Conservation (phyloP, 805 yeast species). For the Saccharomycopsis vini region DNA sequence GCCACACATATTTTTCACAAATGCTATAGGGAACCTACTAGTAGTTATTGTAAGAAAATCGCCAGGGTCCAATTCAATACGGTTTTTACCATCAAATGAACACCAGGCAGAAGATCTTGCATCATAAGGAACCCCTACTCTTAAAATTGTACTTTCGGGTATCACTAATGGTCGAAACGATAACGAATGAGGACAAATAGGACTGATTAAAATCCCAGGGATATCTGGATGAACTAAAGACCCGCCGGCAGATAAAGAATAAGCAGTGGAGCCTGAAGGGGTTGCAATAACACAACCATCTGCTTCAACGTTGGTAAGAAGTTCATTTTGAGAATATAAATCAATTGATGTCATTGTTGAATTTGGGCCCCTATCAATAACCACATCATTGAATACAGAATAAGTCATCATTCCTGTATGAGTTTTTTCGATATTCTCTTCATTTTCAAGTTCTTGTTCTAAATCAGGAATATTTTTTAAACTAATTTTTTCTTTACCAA, state of each 20-base stretch:
- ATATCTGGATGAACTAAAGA: conserved; percentile 46
- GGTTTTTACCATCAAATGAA: conserved; percentile 29
- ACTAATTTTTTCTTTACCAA: neutral
- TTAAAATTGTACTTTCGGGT: conserved; percentile 31
- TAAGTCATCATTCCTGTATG: conserved; percentile 27
- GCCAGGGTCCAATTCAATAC: conserved; percentile 26
- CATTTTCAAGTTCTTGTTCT: conserved; percentile 22
- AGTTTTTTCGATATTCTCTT: conserved; percentile 18
- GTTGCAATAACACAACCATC: conserved; percentile 59
- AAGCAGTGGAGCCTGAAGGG: conserved; percentile 61
- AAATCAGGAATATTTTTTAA: conserved; percentile 16
- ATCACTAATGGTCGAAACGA: conserved; percentile 45
- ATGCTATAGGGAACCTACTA: conserved; percentile 27
- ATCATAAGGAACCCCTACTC: conserved; percentile 28
- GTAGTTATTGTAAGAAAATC: conserved; percentile 29
- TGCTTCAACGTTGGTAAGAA: conserved; percentile 53
- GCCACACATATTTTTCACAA: conserved; percentile 22
- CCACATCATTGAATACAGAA: conserved; percentile 43
- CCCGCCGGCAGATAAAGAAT: conserved; percentile 46
- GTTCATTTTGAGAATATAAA: conserved; percentile 38
- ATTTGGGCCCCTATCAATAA: conserved; percentile 44
- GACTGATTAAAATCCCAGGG: conserved; percentile 47
- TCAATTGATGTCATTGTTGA: conserved; percentile 44
- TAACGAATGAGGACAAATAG: conserved; percentile 45
- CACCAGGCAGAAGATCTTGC: conserved; percentile 30